Evolutionary conservation across 2,329 filamentous ascomycete species (phyloP).

Genomic region (Diplodia corticola): DNA sequence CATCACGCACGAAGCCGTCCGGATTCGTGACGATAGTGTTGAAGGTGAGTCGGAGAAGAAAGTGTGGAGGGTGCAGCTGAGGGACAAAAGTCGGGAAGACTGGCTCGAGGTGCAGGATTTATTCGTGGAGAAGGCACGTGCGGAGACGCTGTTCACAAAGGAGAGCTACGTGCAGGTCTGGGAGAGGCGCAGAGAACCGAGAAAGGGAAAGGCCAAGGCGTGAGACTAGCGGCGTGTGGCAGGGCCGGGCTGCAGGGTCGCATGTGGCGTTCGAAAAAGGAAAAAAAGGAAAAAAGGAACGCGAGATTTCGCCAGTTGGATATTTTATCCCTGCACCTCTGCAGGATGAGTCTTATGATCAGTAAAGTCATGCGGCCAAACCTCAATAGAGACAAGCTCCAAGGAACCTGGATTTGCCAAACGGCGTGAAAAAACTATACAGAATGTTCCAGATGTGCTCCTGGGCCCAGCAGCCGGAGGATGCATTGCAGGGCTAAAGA

Average conservation of each 20-base stretch:
- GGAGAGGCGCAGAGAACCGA: conserved; percentile 71
- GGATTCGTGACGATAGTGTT: conserved; percentile 74
- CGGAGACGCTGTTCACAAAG: conserved; percentile 85
- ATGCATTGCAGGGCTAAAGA: not conserved
- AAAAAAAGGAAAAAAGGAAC: not conserved
- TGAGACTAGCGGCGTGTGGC: not conserved
- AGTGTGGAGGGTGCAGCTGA: conserved; percentile 90
- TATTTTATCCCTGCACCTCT: not conserved
- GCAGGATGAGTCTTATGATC: conserved; percentile 3
- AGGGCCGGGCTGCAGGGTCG: not conserved
- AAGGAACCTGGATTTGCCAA: not conserved
- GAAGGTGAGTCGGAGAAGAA: conserved; percentile 90
- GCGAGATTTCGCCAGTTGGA: not conserved
- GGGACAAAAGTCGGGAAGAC: conserved; percentile 76
- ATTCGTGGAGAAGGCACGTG: conserved; percentile 85
- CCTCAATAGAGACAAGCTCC: not conserved
- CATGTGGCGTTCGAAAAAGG: not conserved
- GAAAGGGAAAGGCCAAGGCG: conserved; percentile 39
- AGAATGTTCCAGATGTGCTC: not conserved
- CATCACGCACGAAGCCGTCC: conserved; percentile 82
- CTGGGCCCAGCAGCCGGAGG: not conserved
- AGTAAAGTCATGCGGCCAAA: conserved; percentile 1
- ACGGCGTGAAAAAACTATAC: not conserved
- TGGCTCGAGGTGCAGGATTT: conserved; percentile 95
- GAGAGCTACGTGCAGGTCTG: conserved; percentile 96